Base-by-base conservation (phyloP, 2,329 filamentous ascomycete species). In the Botrytis paeoniae region DNA sequence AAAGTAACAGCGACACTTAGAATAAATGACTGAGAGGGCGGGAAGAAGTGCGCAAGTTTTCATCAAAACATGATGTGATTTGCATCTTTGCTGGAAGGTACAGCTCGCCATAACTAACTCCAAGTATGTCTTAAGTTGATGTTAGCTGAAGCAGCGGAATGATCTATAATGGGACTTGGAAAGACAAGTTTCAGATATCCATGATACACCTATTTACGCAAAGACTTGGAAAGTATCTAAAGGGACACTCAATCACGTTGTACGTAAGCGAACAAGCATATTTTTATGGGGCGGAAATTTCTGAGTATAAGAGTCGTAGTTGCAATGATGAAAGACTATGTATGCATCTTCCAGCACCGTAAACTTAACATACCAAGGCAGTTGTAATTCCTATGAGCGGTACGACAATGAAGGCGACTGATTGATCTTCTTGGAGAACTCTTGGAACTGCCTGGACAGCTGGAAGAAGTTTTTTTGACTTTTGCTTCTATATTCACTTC, bases 401-500 rank as follows among this genome's bases (percentile, higher is more conserved):
- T 51, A n/a, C 25, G 2, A 54, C 25, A n/a, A n/a, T n/a, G 6
- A n/a, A 14, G 12, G 12, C 5, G 5, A 54, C 48, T 6, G 0
- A 16, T 54, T n/a, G 6, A n/a, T 54, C 12, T 54, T 54, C 25
- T 14, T 7, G 12, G 48, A n/a, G 48, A 54, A n/a, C 25, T n/a
- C 12, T n/a, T n/a, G 3, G 2, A 6, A 7, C 7, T 4, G 0
- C 12, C 48, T n/a, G 25, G 5, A 54, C 12, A 54, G 0, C 48
- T n/a, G n/a, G 4, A 54, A 3, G 1, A 1, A n/a, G 25, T 2
- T 0, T n/a, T 54, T 16, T 2, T 3, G 12, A 54, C 25, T 6
- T n/a, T 54, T n/a, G 4, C 48, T 51, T 25, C 48, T 54, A 8
- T 0, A 3, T 54, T n/a, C 25, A 54, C 25, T n/a, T n/a, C 0